Evolutionary conservation across 2,329 filamentous ascomycete species (phyloP).

Genomic region (Parastagonospora avenae): DNA sequence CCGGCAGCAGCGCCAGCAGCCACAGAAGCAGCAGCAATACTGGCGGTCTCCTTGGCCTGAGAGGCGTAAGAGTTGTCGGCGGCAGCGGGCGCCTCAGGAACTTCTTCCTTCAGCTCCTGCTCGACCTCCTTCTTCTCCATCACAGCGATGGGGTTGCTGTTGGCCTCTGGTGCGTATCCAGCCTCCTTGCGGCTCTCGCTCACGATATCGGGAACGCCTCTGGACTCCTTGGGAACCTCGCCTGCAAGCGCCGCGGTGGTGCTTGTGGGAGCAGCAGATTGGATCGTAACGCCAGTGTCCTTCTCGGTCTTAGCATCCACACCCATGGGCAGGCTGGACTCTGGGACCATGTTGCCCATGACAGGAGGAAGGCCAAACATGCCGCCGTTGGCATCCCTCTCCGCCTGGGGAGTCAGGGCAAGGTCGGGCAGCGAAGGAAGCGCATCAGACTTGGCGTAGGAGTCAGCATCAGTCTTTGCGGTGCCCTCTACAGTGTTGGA

Average conservation of each 20-base stretch:
- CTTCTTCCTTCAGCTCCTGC: slow-evolving; percentile 70
- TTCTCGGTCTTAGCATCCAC: slow-evolving; percentile 47
- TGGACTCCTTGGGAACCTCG: slow-evolving; percentile 52
- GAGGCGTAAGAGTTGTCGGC: slow-evolving; percentile 44
- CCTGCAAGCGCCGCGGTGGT: slow-evolving; percentile 55
- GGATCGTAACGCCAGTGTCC: slow-evolving; percentile 49
- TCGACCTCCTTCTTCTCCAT: slow-evolving; percentile 74
- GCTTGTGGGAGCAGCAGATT: slow-evolving; percentile 51
- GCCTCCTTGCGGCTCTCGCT: slow-evolving; percentile 74
- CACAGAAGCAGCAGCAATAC: too few species aligned
- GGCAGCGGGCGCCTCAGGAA: slow-evolving; percentile 54
- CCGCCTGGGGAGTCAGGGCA: slow-evolving; percentile 50
- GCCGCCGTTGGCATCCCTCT: slow-evolving; percentile 50
- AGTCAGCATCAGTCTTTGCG: slow-evolving; percentile 70
- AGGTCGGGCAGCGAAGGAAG: slow-evolving; percentile 51
- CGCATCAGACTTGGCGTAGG: slow-evolving; percentile 81
- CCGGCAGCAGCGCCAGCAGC: slow-evolving; percentile 43
- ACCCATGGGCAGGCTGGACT: slow-evolving; percentile 78
- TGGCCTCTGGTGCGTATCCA: slow-evolving; percentile 68
- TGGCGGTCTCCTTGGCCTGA: not conserved
- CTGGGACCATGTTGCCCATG: slow-evolving; percentile 72
- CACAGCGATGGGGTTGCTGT: slow-evolving; percentile 68
- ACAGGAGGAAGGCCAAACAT: slow-evolving; percentile 56
- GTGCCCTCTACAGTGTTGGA: slow-evolving; percentile 71
- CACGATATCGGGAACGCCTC: slow-evolving; percentile 63